Percentiles rank a stretch among this genome's conserved stretches.
These are phyloP conservation scores for Hysterium pulicare DNA, from an alignment of 2,329 filamentous ascomycete species.

Conservation along the genomic window DNA sequence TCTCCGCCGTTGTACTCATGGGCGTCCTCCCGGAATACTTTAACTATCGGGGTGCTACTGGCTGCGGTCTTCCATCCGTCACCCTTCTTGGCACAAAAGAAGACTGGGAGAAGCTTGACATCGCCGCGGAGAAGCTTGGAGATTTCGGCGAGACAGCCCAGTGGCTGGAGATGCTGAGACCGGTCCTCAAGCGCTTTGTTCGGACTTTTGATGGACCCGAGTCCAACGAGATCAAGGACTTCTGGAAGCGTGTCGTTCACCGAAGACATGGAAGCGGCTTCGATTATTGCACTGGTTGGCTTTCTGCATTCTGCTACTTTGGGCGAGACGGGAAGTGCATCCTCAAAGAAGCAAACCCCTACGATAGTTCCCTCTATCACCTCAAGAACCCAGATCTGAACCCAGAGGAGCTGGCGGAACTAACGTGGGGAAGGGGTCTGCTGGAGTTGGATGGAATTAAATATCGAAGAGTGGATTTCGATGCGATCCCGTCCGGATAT, in stretches of 20 bases:
- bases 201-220: slow-evolving; percentile 9
- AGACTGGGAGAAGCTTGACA: slow-evolving; percentile 36
- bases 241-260: slow-evolving; percentile 9
- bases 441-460: neutral
- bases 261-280: neutral
- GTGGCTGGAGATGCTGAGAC: slow-evolving; percentile 2
- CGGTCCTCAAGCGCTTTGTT: slow-evolving; percentile 9
- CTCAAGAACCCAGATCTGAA: neutral
- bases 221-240: neutral
- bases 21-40: slow-evolving; percentile 38
- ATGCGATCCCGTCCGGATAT: neutral
- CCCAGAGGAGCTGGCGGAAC: neutral
- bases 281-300: neutral
- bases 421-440: neutral
- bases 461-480: neutral
- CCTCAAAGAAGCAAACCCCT: neutral
- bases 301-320: neutral
- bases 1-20: slow-evolving; percentile 46
- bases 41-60: slow-evolving; percentile 38
- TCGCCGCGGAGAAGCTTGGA: slow-evolving; percentile 5
- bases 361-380: neutral
- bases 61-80: slow-evolving; percentile 45
- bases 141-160: slow-evolving; percentile 7
- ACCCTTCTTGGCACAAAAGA: slow-evolving; percentile 38
- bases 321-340: neutral